Conservation (phyloP, 345 rosid species). For the rapeseed (Brassica napus) region DNA sequence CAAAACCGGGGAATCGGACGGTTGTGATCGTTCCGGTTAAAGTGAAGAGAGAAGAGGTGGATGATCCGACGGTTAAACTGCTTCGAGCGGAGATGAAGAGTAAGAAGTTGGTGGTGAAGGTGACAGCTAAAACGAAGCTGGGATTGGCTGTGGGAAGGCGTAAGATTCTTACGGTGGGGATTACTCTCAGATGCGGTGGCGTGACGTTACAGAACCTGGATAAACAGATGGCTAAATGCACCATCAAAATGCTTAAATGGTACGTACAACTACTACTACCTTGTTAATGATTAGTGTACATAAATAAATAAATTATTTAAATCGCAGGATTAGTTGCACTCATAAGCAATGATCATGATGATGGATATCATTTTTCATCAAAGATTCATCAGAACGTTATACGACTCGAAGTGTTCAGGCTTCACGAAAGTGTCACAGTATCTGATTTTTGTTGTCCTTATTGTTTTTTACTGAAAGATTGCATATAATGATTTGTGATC, state of each 20-base stretch:
- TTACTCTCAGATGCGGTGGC: conserved; percentile 53
- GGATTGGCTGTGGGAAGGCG: conserved; percentile 49
- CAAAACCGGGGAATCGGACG: conserved; percentile 52
- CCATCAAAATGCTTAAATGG: conserved; percentile 61
- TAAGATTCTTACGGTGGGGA: conserved; percentile 50
- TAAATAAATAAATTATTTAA: background rate
- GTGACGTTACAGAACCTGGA: conserved; percentile 48
- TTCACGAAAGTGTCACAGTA: no score
- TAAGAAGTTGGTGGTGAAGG: conserved; percentile 50
- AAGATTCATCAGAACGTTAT: no score
- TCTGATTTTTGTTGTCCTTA: no score
- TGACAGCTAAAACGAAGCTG: conserved; percentile 54
- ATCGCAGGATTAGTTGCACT: conserved; percentile 35
- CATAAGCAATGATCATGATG: conserved; percentile 15
- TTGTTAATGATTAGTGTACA: background rate
- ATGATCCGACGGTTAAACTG: conserved; percentile 42
- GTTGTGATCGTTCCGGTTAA: conserved; percentile 49
- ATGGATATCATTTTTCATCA: background rate
- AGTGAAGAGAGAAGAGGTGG: conserved; percentile 47
- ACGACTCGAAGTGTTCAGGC: no score
- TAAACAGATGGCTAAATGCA: conserved; percentile 58
- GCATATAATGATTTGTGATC: no score
- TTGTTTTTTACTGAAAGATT: no score
- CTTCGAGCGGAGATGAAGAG: conserved; percentile 43
- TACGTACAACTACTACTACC: conserved; percentile 26